phyloP scores from a whole-genome alignment of 148 eudicot species.

The Rhododendron williamsianum region DNA sequence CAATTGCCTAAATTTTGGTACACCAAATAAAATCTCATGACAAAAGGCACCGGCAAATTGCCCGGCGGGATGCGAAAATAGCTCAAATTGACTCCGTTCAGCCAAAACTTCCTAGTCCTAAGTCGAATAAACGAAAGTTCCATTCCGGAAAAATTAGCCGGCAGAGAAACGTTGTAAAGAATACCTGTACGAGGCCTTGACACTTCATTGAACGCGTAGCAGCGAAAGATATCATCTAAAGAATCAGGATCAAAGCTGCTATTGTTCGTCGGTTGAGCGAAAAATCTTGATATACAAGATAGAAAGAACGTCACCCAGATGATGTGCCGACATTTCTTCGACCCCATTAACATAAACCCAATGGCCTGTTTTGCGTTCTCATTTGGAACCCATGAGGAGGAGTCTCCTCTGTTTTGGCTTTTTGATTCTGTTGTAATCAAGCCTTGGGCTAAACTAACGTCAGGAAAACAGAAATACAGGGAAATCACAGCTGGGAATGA shows the following conservation, averaged over 20 bases:
- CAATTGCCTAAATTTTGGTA: slow-evolving; percentile 64
- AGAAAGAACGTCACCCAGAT: slow-evolving; percentile 26
- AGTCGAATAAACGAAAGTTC: slow-evolving; percentile 42
- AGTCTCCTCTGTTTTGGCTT: not conserved
- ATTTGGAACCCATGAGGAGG: slow-evolving; percentile 11
- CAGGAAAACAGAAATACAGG: not conserved
- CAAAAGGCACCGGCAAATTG: slow-evolving; percentile 36
- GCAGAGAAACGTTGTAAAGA: slow-evolving; percentile 47
- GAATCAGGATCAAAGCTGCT: slow-evolving; percentile 13
- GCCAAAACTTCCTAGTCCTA: slow-evolving; percentile 39
- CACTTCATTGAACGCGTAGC: slow-evolving; percentile 20
- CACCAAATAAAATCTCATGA: slow-evolving; percentile 44
- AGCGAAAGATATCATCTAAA: slow-evolving; percentile 40
- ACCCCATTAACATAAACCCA: slow-evolving; percentile 45
- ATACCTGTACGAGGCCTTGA: slow-evolving; percentile 40
- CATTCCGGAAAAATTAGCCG: slow-evolving; percentile 53
- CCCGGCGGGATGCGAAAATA: slow-evolving; percentile 49
- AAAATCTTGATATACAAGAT: not conserved
- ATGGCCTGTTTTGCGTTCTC: not conserved
- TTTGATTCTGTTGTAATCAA: not conserved
- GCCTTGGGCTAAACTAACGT: not conserved
- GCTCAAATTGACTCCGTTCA: slow-evolving; percentile 40
- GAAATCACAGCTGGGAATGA: slow-evolving; percentile 6
- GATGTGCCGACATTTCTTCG: slow-evolving; percentile 25
- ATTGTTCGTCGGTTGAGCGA: slow-evolving; percentile 5